phyloP scores from a whole-genome alignment of 108 stramenopile genomes.

The Aureococcus anophagefferens region DNA sequence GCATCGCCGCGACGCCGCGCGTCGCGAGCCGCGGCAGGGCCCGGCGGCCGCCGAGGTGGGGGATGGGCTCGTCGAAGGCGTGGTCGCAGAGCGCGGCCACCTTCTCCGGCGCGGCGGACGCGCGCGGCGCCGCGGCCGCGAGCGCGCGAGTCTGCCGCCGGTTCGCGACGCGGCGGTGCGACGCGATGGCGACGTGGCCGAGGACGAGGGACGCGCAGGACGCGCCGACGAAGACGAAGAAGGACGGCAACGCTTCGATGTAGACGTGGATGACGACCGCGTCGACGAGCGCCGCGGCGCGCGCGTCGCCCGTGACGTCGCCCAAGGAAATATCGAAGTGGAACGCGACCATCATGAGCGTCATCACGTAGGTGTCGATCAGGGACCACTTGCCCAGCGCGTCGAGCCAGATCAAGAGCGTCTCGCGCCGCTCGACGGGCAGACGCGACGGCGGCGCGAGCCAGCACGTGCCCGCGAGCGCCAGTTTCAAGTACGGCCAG shows the following conservation, averaged over 20 bases:
- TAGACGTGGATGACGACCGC: slow-evolving; percentile 9
- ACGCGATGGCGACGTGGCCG: slow-evolving; percentile 64
- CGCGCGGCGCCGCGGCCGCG: slow-evolving; percentile 5
- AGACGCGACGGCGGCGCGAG: slow-evolving; percentile 20
- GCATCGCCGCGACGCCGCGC: slow-evolving; percentile 4
- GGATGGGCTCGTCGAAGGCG: neutral
- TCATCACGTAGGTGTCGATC: slow-evolving; percentile 76
- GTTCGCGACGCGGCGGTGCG: slow-evolving; percentile 55
- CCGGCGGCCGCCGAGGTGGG: neutral
- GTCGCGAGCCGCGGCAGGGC: neutral
- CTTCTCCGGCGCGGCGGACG: neutral
- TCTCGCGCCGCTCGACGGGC: slow-evolving; percentile 36
- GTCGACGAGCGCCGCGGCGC: slow-evolving; percentile 39
- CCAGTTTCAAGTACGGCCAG: slow-evolving; percentile 81
- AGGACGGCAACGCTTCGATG: slow-evolving; percentile 38
- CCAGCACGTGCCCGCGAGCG: slow-evolving; percentile 64
- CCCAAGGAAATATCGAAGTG: slow-evolving; percentile 59
- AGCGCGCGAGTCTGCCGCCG: no score
- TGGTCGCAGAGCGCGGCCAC: neutral
- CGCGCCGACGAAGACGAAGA: slow-evolving; percentile 73
- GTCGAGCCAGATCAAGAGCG: slow-evolving; percentile 62
- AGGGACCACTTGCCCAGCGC: slow-evolving; percentile 76
- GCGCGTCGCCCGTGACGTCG: slow-evolving; percentile 20
- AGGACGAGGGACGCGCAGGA: slow-evolving; percentile 64
- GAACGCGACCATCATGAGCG: slow-evolving; percentile 80